Base-by-base conservation (phyloP, 192 early-diverging fungal species). In the Backusella macrospora region DNA sequence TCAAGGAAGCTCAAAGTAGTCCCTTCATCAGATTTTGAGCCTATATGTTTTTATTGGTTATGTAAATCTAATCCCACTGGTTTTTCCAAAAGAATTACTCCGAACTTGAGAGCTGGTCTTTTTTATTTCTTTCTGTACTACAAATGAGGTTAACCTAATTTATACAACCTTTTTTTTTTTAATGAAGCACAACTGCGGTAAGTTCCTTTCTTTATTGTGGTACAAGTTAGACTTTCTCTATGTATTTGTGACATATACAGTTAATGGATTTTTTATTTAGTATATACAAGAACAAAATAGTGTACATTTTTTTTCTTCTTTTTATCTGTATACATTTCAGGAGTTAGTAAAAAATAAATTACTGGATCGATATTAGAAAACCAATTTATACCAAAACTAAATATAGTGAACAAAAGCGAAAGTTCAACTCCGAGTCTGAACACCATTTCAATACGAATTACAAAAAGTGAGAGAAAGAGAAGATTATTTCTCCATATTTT, bases 101-200 rank as follows among this genome's bases (percentile, higher is more conserved):
- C 29, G 29, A 34, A 34, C 2, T 34, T 34, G 29, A 34, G 29
- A 34, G 29, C 29, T 34, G 29, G 0, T 34, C 29, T 34, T 18
- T 21, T 52, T 49, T 15, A n/a, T 45, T 5, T 14, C 1, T 46
- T 10, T 46, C 14, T 46, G 45, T 55, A 55, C 52, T 26, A 59
- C 52, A 59, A 26, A 2, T 10, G 4, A 10, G 47, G 6, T 18
- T 48, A n/a, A 48, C 47, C n/a, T 16, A 52, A 34, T 34, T 34
- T 34, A 34, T 34, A 34, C 29, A 34, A 34, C 29, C 29, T 2
- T 34, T 2, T 34, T 34, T 34, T 34, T 2, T 52, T 23, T 59
- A 59, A 59, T 59, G 52, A 59, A 59, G 52, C 52, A 59, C 52
- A 59, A 23, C 26, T 59, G 52, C 52, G 52, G 52, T 59, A 59